Evolutionary conservation across 805 yeast genomes (phyloP).

Genomic region (Wickerhamiella vanderwaltii): DNA sequence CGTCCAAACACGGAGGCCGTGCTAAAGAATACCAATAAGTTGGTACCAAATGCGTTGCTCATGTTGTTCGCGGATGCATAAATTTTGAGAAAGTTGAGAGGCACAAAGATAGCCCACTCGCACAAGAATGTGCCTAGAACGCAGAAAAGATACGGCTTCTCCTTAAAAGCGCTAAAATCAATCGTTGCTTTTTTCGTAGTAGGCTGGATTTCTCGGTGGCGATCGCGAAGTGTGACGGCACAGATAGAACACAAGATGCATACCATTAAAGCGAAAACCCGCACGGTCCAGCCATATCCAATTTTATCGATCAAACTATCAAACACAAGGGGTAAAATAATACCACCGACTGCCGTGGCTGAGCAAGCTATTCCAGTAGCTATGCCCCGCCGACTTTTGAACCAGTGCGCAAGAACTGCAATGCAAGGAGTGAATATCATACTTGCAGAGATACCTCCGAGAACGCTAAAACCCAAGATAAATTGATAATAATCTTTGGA

Average conservation of each 20-base stretch:
- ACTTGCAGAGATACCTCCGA: conserved; percentile 37
- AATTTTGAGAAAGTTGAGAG: conserved; percentile 44
- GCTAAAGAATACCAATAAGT: conserved; percentile 34
- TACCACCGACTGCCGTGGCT: conserved; percentile 60
- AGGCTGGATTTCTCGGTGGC: conserved; percentile 23
- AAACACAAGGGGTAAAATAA: conserved; percentile 45
- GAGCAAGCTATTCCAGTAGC: conserved; percentile 52
- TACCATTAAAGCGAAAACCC: conserved; percentile 33
- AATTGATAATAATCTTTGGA: conserved; percentile 45
- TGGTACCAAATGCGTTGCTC: conserved; percentile 25
- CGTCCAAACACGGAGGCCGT: conserved; percentile 43
- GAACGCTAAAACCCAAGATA: conserved; percentile 41
- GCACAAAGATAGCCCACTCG: conserved; percentile 43
- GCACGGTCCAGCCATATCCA: conserved; percentile 53
- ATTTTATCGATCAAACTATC: conserved; percentile 33
- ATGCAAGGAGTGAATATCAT: conserved; percentile 41
- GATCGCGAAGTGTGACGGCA: conserved; percentile 29
- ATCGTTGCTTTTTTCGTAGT: conserved; percentile 20
- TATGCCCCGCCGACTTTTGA: conserved; percentile 41
- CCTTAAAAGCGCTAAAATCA: conserved; percentile 25
- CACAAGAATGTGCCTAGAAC: conserved; percentile 26
- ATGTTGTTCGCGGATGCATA: conserved; percentile 42
- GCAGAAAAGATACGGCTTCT: conserved; percentile 22
- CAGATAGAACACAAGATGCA: conserved; percentile 23
- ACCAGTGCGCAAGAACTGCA: conserved; percentile 53